A percentile compares a stretch with the other conserved stretches of the same genome.
Conservation (phyloP, 352 stramenopile species). For the Aphanomyces cochlioides region DNA sequence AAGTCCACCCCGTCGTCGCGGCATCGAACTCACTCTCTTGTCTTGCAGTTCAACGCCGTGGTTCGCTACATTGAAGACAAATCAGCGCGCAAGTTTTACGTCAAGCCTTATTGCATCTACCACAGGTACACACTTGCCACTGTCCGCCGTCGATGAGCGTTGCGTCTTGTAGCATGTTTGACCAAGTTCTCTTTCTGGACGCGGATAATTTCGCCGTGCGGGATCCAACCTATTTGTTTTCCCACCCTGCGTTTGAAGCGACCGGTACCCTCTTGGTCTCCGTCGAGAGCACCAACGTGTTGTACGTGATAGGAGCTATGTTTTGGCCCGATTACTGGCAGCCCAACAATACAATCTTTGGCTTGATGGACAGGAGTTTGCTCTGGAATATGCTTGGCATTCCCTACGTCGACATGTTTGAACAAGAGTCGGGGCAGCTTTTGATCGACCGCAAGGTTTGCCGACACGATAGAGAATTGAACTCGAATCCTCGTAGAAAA, state of each 20-base stretch:
- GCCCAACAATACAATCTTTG: slow-evolving; percentile 59
- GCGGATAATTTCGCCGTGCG: slow-evolving; percentile 74
- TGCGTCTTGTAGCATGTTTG: slow-evolving; percentile 39
- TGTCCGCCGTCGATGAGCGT: not conserved
- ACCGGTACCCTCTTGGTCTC: slow-evolving; percentile 20
- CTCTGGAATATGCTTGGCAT: slow-evolving; percentile 75
- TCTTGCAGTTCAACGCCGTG: not conserved
- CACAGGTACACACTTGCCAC: slow-evolving; percentile 30
- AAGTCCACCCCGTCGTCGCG: slow-evolving; percentile 37
- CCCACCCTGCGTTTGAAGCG: slow-evolving; percentile 52
- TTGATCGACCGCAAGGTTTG: slow-evolving; percentile 46
- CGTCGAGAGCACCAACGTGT: not conserved
- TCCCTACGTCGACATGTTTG: slow-evolving; percentile 83
- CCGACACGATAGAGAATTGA: not conserved
- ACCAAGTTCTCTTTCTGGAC: slow-evolving; percentile 74
- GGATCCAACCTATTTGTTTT: slow-evolving; percentile 80
- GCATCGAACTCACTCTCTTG: slow-evolving; percentile 33
- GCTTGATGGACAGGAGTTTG: slow-evolving; percentile 62
- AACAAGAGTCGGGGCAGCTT: slow-evolving; percentile 77
- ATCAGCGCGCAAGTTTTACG: slow-evolving; percentile 48
- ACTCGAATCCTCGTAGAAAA: slow-evolving; percentile 21
- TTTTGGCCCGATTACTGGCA: slow-evolving; percentile 87
- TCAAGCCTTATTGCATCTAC: slow-evolving; percentile 67
- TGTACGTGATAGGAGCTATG: slow-evolving; percentile 44
- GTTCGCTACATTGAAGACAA: slow-evolving; percentile 51